phyloP scores from a whole-genome alignment of 2,329 filamentous ascomycete genomes.

The Chaetomiaceae sp. region DNA sequence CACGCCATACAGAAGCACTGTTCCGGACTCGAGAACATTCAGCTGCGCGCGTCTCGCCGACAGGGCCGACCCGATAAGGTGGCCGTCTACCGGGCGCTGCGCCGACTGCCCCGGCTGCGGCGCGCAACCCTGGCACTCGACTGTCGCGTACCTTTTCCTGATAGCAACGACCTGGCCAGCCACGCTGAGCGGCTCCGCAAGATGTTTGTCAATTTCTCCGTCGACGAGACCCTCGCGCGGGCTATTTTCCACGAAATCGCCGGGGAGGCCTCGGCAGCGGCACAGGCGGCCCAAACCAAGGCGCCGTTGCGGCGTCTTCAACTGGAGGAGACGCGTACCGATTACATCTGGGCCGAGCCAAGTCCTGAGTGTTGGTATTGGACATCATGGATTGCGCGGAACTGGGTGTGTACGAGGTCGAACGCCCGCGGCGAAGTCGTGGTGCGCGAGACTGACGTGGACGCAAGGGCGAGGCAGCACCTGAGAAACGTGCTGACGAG shows the following conservation, averaged over 20 bases:
- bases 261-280: neutral
- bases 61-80: conserved; percentile 1
- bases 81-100: neutral
- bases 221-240: neutral
- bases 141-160: neutral
- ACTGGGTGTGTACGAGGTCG: neutral
- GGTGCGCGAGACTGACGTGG: neutral
- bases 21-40: neutral
- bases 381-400: neutral
- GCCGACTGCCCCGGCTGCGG: neutral
- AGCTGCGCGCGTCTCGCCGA: neutral
- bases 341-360: no score
- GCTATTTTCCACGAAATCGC: neutral
- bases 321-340: no score
- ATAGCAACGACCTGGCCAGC: neutral
- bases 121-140: neutral
- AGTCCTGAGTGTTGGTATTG: neutral
- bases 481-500: neutral
- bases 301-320: neutral
- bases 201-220: neutral
- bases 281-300: no score
- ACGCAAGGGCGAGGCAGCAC: neutral
- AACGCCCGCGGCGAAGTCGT: neutral
- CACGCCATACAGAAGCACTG: neutral
- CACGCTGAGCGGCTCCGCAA: neutral